Conservation (phyloP, 148 eudicot genomes). For the Rhododendron ferrugineum region DNA sequence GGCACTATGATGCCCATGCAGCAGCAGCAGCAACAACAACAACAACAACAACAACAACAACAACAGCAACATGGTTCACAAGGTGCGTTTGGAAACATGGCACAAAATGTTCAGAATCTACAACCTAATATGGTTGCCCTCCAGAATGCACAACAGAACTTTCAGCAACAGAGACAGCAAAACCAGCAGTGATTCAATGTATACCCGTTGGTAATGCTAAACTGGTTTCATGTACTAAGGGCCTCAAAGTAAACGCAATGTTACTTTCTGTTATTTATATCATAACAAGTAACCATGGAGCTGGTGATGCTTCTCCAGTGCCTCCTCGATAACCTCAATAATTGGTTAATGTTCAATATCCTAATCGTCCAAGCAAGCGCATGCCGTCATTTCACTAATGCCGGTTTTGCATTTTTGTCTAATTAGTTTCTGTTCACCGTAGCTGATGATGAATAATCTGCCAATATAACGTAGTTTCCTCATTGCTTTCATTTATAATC, state of each 20-base stretch:
- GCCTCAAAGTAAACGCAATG: neutral
- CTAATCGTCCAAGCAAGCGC: neutral
- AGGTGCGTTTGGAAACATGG: slow-evolving; percentile 73
- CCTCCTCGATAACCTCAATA: neutral
- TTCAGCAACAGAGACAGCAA: slow-evolving; percentile 84
- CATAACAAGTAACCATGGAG: neutral
- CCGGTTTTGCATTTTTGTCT: neutral
- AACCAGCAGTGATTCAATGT: slow-evolving; percentile 52
- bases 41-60: slow-evolving; percentile 57
- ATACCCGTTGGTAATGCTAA: neutral
- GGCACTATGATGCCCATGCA: slow-evolving; percentile 76
- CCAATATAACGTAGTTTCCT: neutral
- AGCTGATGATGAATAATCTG: neutral
- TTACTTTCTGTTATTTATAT: neutral
- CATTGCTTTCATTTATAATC: neutral
- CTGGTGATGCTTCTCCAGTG: neutral
- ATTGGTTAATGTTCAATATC: neutral
- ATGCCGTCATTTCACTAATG: neutral
- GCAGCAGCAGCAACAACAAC: slow-evolving; percentile 59
- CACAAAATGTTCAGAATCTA: slow-evolving; percentile 60
- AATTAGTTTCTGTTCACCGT: neutral
- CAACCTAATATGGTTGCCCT: slow-evolving; percentile 58
- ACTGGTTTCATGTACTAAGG: neutral
- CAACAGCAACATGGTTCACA: slow-evolving; percentile 47
- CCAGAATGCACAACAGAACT: slow-evolving; percentile 63